Evolutionary conservation across 1,284 basidiomycete species (phyloP).

Genomic region (Schizophyllum amplum): DNA sequence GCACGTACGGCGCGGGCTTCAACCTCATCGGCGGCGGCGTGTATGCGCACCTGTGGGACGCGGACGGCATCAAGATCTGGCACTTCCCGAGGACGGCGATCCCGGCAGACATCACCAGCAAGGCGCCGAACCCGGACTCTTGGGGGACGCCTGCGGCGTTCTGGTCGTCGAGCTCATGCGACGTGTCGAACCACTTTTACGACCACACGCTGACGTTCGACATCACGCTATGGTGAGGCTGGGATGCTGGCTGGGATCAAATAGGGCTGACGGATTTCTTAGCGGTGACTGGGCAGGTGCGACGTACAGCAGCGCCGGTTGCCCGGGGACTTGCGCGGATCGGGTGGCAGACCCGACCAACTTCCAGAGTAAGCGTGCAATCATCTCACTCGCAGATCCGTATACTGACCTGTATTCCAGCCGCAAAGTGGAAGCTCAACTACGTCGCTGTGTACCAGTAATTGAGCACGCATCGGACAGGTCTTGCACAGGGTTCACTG

Average conservation of each 20-base stretch:
- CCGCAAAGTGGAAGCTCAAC: conserved; percentile 6
- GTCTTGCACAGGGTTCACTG: too few relatives aligned
- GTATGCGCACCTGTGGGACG: conserved; percentile 47
- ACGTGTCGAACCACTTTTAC: conserved; percentile 45
- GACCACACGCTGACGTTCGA: conserved; percentile 45
- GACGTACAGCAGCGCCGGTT: neutral
- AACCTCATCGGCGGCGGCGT: conserved; percentile 47
- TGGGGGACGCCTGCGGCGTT: conserved; percentile 52
- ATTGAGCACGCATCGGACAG: too few relatives aligned
- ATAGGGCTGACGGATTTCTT: neutral
- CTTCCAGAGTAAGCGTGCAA: neutral
- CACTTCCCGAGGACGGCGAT: conserved; percentile 47
- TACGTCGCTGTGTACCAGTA: conserved; percentile 3
- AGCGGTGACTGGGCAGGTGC: conserved; percentile 2
- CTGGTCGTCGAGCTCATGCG: conserved; percentile 7
- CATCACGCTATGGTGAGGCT: conserved; percentile 36
- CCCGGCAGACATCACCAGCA: conserved; percentile 42
- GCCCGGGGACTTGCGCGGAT: neutral
- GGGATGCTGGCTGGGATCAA: neutral
- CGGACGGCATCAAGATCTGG: conserved; percentile 47
- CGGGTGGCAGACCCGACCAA: neutral
- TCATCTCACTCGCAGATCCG: neutral
- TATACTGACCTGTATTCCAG: neutral
- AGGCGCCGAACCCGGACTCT: conserved; percentile 39
- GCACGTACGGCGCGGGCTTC: conserved; percentile 42